Evolutionary conservation across 2,329 filamentous ascomycete species (phyloP), one percentile per base, ranked within the genome.

Genomic region (Lithohypha guttulata): DNA sequence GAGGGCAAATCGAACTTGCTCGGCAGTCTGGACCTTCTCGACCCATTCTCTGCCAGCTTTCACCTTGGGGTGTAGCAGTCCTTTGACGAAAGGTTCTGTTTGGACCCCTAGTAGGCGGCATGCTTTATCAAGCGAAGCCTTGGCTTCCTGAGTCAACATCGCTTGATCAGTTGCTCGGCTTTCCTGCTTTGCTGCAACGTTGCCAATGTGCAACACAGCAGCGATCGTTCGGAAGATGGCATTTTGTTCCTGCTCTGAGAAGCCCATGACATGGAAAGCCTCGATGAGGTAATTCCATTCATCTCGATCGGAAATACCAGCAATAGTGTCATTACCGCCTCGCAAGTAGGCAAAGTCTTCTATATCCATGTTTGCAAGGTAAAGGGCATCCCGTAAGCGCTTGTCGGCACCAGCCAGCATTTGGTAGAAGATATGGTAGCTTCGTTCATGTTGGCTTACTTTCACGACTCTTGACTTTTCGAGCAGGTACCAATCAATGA

Each of bases 1-100:
- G 30, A 98, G 75, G 3, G 84, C 75, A 7, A 95, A 76, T 17
- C 84, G 81, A 30, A 95, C 93, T 58, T 98, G 91, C 49, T 98
- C 93, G 0, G 91, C 89, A 1, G 89, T 96, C 58, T 98, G 91
- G 1, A 93, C 87, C 59, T 96, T 98, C 57, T 96, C 87, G 2
- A 98, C 91, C 91, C 89, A 96, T 63, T 98, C 91, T 37, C 87
- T 77, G 14, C 91, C 91, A 28, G 91, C 91, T 61, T 94, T 95
- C 27, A 98, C 93, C 42, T 78, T 84, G 7, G 91, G 91, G 55
- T 96, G 91, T 8, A 98, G 69, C 4, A 98, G 66, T 0, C 85
- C 87, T 56, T 86, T 84, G 8, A 93, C 69, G 49, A 98, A 98
- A 2, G 82, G 76, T 26, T 95, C 87, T 0, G 81, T 56, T 2